Base-by-base conservation (phyloP, 1,139 yeast genomes). In the Candida pseudoviswanathii region DNA sequence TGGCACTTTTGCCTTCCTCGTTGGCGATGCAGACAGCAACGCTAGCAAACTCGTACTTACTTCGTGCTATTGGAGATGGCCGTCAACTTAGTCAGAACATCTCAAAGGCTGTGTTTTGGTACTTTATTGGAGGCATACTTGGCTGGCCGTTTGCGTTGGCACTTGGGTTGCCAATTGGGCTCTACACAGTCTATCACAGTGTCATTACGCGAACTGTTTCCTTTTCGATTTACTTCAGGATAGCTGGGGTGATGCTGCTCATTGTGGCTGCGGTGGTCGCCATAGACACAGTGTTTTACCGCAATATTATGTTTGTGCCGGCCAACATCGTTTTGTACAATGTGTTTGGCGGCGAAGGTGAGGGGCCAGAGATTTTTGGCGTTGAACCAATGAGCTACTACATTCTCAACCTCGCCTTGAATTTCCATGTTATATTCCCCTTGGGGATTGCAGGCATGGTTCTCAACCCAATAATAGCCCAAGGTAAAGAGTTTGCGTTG, bases 81-180 rank as follows among this genome's bases (percentile, higher is more conserved):
- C 22, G 33, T 6, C 7, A 26, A 34, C 24, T 10, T 7, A 2
- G 11, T 3, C 37, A 33, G 2, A 54, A 58, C 8, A 49, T 64
- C 1, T 57, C 65, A 0, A 37, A 44, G 4, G 81, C 84, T 1
- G 71, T 87, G 40, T 61, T 79, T 1, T 78, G 78, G 71, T 74
- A 80, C 44, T 70, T 80, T 36, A 54, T 87, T 21, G 96, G 94
- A 5, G 95, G 95, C 0, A 62, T 92, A 1, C 56, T 87, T 33
- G 97, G 98, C 1, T 92, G 98, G 98, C 97, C 98, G 1, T 92
- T 92, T 67, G 82, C 87, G 0, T 67, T 89, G 51, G 84, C 81
- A 0, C 68, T 90, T 49, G 84, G 85, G 1, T 54, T 80, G 3
- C 95, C 96, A 0, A 73, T 85, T 54, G 78, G 82, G 1, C 2